Base-by-base conservation (phyloP, 495 filamentous ascomycete genomes). In the Rusavskia elegans region DNA sequence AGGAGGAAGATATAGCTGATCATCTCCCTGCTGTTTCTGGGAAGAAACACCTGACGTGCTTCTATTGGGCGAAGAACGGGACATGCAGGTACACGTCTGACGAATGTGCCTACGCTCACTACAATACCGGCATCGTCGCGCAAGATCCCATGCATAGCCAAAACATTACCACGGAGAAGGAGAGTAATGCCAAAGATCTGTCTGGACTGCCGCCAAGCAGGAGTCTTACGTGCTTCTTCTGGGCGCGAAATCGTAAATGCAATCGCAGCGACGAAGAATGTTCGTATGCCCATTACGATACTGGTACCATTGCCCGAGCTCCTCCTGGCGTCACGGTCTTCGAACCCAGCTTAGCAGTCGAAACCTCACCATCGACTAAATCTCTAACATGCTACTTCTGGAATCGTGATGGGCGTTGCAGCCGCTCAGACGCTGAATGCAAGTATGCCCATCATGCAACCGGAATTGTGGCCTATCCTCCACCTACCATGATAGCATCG, bases 371-470 rank as follows among this genome's bases (percentile, higher is more conserved):
- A 5, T 1, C 23, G 23, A 46, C 44, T 13, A 58, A 60, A 38
- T 32, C 46, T 36, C 27, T 62, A 4, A 62, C 60, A 5, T 63
- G 61, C 37, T 53, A 52, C 36, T 63, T 37, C 45, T 63, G 57
- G 60, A 17, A 44, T 1, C 45, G 5, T 1, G 17, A 52, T 3
- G 50, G 50, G 41, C 14, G 25, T 9, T 63, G 61, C 57, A 55
- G 19, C 13, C 45, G 45, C 14, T 10, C 29, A 1, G 55, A 58
- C 27, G 32, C 53, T 16, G 19, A 39, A 1, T 63, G 60, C 37
- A 29, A 52, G 7, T 63, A 63, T 40, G 52, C 61, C 23, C 60
- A 63, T 45, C 48, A 37, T 20, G 9, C 50, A 14, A 62, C 53
- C 3, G 55, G 53, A 1, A 57, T 19, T 14, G 9, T 58, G 6